These are phyloP conservation scores for Spongiforma sp. DNA, from an alignment of 1,284 basidiomycete genomes.

Conservation along the genomic window DNA sequence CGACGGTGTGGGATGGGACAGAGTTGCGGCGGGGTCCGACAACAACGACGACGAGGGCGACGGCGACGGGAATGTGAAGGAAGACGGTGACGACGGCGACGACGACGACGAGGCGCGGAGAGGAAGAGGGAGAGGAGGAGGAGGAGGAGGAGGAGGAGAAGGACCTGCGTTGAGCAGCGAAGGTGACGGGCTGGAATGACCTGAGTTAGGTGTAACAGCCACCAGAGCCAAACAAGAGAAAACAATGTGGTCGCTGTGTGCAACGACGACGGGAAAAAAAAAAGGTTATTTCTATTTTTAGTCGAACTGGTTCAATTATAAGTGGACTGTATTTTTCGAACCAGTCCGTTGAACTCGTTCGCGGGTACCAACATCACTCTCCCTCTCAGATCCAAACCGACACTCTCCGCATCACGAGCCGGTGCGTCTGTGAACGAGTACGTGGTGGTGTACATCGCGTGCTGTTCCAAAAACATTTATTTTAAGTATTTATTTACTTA, in stretches of 20 bases:
- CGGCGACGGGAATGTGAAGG: background rate
- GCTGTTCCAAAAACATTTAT: slow-evolving; percentile 53
- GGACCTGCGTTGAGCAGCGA: background rate
- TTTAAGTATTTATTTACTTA: no score
- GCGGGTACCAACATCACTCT: slow-evolving; percentile 75
- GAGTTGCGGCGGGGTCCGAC: no score
- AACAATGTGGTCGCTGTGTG: slow-evolving; percentile 21
- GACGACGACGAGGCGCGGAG: background rate
- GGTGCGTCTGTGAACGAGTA: slow-evolving; percentile 66
- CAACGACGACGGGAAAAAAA: background rate
- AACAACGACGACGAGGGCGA: background rate
- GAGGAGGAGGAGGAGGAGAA: background rate
- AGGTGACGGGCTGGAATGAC: slow-evolving; percentile 9
- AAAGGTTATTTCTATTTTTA: no score
- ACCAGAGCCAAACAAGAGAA: slow-evolving; percentile 24
- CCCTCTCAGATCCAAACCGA: slow-evolving; percentile 82
- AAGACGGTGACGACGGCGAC: background rate
- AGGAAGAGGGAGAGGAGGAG: background rate
- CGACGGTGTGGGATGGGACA: no score
- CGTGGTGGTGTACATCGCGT: slow-evolving; percentile 64
- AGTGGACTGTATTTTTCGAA: no score
- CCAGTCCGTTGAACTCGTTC: slow-evolving; percentile 46
- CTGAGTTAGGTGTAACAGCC: slow-evolving; percentile 24
- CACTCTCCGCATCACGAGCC: slow-evolving; percentile 69
- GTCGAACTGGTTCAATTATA: slow-evolving; percentile 8